phyloP scores from a whole-genome alignment of 441 rosid species.

The Populus hybrid region DNA sequence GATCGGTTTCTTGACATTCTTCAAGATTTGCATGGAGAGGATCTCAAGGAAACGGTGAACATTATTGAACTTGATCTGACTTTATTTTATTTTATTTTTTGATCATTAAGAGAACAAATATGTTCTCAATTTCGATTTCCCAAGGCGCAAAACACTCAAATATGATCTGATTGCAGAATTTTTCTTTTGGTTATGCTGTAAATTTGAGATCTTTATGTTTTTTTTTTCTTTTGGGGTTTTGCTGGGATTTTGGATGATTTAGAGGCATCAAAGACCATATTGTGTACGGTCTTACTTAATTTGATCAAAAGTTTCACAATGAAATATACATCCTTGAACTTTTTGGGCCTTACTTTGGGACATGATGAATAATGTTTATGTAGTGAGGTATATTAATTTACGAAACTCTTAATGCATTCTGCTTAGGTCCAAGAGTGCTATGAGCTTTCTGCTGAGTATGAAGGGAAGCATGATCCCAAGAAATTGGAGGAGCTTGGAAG shows the following conservation, averaged over 20 bases:
- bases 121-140: not conserved
- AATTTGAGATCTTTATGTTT: not conserved
- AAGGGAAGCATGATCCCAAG: conserved; percentile 66
- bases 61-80: not conserved
- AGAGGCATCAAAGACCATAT: not conserved
- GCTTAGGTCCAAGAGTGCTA: conserved; percentile 87
- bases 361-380: conserved; percentile 7
- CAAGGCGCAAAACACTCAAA: not conserved
- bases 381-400: not conserved
- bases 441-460: conserved; percentile 89
- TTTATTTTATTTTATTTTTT: not conserved
- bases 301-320: not conserved
- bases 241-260: not conserved
- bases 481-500: conserved; percentile 88
- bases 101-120: not conserved
- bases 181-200: not conserved
- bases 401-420: not conserved
- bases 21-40: conserved; percentile 93
- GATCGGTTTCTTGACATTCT: conserved; percentile 95
- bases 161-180: not conserved
- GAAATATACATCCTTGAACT: not conserved
- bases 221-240: not conserved
- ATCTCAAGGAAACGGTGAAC: conserved; percentile 76
- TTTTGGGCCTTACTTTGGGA: not conserved
- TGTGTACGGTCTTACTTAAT: not conserved